Conservation (phyloP, 2,329 filamentous ascomycete genomes). For the Venturia oleaginea region DNA sequence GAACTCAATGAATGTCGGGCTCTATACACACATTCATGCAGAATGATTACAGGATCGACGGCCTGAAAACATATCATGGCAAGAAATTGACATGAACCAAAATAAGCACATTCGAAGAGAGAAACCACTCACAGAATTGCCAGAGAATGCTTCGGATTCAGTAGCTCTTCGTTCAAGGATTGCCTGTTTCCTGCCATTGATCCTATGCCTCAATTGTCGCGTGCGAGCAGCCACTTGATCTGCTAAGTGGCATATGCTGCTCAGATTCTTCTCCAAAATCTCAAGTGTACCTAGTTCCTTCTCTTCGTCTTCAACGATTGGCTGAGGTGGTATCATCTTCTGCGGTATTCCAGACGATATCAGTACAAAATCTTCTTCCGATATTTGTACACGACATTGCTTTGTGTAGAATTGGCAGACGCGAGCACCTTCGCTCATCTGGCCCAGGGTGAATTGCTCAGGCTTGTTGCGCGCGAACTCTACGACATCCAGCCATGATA, state of each 20-base stretch:
- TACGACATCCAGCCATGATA: constrained; percentile 80
- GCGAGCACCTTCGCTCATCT: constrained; percentile 57
- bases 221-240: constrained; percentile 68
- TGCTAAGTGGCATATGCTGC: constrained; percentile 68
- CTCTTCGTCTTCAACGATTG: constrained; percentile 76
- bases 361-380: constrained; percentile 77
- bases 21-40: background rate
- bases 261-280: constrained; percentile 70
- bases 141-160: constrained; percentile 29
- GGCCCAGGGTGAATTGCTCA: constrained; percentile 64
- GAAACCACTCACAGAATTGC: constrained; percentile 24
- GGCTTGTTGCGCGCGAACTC: constrained; percentile 75
- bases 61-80: background rate
- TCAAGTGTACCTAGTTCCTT: constrained; percentile 77
- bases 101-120: constrained; percentile 13
- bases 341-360: constrained; percentile 77
- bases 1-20: background rate
- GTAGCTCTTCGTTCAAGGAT: constrained; percentile 55
- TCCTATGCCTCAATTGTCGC: constrained; percentile 69
- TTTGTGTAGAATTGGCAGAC: constrained; percentile 78
- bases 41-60: no score
- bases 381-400: constrained; percentile 73
- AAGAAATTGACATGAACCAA: background rate
- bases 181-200: constrained; percentile 66
- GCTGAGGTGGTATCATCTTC: constrained; percentile 70